A percentile compares a stretch with the other conserved stretches of the same genome.
phyloP scores from a whole-genome alignment of 306 rosid species.

The Hylodesmum podocarpum region DNA sequence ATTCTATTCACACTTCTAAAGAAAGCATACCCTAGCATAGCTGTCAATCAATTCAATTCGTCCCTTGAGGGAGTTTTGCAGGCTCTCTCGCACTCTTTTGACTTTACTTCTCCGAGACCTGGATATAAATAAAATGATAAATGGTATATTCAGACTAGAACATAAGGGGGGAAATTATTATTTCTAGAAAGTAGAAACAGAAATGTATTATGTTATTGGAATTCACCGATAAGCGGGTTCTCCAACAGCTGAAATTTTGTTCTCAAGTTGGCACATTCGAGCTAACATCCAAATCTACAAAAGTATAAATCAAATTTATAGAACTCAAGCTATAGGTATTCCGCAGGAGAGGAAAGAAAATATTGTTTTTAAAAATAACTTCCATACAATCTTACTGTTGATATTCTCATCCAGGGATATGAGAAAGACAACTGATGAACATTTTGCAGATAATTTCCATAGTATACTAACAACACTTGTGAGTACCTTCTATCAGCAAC shows the following conservation, averaged over 20 bases:
- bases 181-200: constrained; percentile 19
- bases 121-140: constrained; percentile 25
- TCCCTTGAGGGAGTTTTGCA: constrained; percentile 78
- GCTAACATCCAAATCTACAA: constrained; percentile 94
- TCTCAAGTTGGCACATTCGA: constrained; percentile 97
- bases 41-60: constrained; percentile 83
- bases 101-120: constrained; percentile 79
- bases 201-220: constrained; percentile 14
- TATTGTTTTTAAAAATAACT: background rate
- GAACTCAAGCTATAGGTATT: constrained; percentile 5
- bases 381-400: background rate
- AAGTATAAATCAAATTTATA: constrained; percentile 15
- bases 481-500: constrained; percentile 19
- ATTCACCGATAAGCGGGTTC: constrained; percentile 89
- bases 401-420: constrained; percentile 6
- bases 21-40: constrained; percentile 78
- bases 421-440: constrained; percentile 17
- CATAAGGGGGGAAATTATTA: background rate
- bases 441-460: background rate
- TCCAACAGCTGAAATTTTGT: constrained; percentile 92
- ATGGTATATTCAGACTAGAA: background rate
- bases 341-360: constrained; percentile 19
- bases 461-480: constrained; percentile 1
- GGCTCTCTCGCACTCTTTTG: constrained; percentile 76
- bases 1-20: constrained; percentile 10